phyloP scores from a whole-genome alignment of 495 filamentous ascomycete species.

The Hyphodiscus hymeniophilus region DNA sequence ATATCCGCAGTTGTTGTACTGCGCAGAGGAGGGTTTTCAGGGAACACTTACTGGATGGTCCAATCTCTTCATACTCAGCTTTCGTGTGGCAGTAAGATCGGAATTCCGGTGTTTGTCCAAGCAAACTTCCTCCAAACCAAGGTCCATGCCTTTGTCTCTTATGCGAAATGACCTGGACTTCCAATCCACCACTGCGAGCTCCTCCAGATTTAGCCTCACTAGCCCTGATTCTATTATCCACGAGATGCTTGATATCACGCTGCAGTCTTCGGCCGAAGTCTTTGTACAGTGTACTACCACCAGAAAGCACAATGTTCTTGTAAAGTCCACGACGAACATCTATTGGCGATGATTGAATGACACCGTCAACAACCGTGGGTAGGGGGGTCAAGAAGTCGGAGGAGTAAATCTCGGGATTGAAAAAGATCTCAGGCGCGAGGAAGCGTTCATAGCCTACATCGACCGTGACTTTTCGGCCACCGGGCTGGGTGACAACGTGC shows the following conservation, averaged over 20 bases:
- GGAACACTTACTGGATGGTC: background rate
- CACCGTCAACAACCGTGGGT: slow-evolving; percentile 86
- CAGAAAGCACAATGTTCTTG: slow-evolving; percentile 98
- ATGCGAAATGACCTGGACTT: slow-evolving; percentile 94
- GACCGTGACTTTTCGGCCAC: slow-evolving; percentile 72
- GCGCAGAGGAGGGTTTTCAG: too few relatives aligned
- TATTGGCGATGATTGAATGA: slow-evolving; percentile 95
- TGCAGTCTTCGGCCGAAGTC: slow-evolving; percentile 94
- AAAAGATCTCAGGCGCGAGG: slow-evolving; percentile 97
- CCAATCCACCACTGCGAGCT: slow-evolving; percentile 71
- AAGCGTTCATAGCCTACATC: slow-evolving; percentile 98
- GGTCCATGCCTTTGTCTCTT: slow-evolving; percentile 93
- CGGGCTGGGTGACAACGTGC: slow-evolving; percentile 79
- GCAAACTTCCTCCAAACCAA: slow-evolving; percentile 94
- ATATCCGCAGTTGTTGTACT: too few relatives aligned
- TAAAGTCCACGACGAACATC: slow-evolving; percentile 94
- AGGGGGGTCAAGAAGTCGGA: slow-evolving; percentile 96
- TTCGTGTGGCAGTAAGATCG: slow-evolving; percentile 98
- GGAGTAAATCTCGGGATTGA: slow-evolving; percentile 98
- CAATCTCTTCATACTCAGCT: slow-evolving; percentile 32
- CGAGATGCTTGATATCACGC: slow-evolving; percentile 90
- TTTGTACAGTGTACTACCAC: slow-evolving; percentile 94
- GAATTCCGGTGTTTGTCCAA: slow-evolving; percentile 99
- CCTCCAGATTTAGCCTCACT: slow-evolving; percentile 88
- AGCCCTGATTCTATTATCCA: slow-evolving; percentile 82